phyloP scores from a whole-genome alignment of 192 early-diverging fungal genomes.

The Geranomyces michiganensis region DNA sequence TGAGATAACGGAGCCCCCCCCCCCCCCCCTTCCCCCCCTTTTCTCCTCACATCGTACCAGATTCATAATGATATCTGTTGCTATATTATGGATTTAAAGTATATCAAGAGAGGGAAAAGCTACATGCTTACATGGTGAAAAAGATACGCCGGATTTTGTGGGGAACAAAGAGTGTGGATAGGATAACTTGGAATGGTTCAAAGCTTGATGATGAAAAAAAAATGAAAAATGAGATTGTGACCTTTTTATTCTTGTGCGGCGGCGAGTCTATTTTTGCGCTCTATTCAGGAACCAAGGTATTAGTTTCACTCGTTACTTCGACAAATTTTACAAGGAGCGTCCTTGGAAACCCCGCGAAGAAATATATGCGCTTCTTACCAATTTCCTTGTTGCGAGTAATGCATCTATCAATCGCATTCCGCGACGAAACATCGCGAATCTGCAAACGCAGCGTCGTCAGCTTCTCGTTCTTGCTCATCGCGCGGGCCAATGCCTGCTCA shows the following conservation, averaged over 20 bases:
- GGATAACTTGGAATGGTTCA: too few species aligned
- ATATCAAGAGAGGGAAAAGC: too few species aligned
- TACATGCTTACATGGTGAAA: too few species aligned
- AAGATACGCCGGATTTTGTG: too few species aligned
- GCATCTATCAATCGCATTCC: constrained; percentile 46
- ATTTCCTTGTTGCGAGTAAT: constrained; percentile 58
- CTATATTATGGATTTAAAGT: too few species aligned
- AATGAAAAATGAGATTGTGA: not conserved
- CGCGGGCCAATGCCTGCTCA: constrained; percentile 48
- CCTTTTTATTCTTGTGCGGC: not conserved
- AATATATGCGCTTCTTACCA: constrained; percentile 29
- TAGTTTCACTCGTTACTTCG: not conserved
- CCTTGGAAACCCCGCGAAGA: not conserved
- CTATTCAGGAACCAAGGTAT: not conserved
- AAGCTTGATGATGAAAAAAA: not conserved
- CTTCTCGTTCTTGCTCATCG: constrained; percentile 50
- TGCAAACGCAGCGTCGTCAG: constrained; percentile 44
- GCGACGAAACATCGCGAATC: constrained; percentile 47
- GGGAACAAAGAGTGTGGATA: too few species aligned
- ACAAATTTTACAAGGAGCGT: not conserved
- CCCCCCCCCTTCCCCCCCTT: too few species aligned
- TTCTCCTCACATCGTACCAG: too few species aligned
- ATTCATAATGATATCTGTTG: too few species aligned
- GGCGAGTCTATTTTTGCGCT: constrained; percentile 13
- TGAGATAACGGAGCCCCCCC: too few species aligned